Evolutionary conservation across 495 filamentous ascomycete species (phyloP), one percentile per base, ranked within the genome.

Genomic region (Penicillium steckii): DNA sequence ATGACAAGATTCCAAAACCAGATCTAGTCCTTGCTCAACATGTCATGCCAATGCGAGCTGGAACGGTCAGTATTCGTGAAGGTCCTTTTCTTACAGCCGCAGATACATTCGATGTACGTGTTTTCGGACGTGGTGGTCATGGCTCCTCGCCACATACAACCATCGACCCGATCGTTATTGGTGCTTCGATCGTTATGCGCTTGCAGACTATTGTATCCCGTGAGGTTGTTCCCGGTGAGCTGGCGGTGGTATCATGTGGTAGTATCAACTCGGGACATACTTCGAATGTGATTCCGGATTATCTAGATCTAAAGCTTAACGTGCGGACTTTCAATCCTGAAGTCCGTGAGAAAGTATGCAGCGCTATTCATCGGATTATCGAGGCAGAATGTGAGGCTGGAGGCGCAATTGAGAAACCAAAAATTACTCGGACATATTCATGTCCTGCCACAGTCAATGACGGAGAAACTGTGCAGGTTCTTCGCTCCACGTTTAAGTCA

Each of bases 11-110:
- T 17, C 59, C 62, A 0, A 66, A 62, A 33, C 84, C 84, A 6
- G 81, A 85, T 52, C 51, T 83, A 8, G 75, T 81, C 0, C 65
- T 87, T 15, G 80, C 80, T 6, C 78, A 77, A 43, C 84, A 88
- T 69, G 78, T 86, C 2, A 67, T 80, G 43, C 68, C 67, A n/a
- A 66, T 69, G 53, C 59, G 70, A 18, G 60, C 68, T 1, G 81
- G 80, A 0, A 64, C 64, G 0, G 65, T 82, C 30, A 60, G 55
- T 29, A 48, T 72, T 15, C 60, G 57, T 3, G 48, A 60, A 45
- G 56, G 62, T 0, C 54, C 55, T 30, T 40, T 73, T 3, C 50
- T 73, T 6, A 73, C 67, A 0, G 71, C 73, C 0, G 72, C 68
- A 0, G 76, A 82, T 53, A 52, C 64, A 1, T 70, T 80, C 24